phyloP scores from a whole-genome alignment of 306 rosid genomes.

The Castanea mollissima region DNA sequence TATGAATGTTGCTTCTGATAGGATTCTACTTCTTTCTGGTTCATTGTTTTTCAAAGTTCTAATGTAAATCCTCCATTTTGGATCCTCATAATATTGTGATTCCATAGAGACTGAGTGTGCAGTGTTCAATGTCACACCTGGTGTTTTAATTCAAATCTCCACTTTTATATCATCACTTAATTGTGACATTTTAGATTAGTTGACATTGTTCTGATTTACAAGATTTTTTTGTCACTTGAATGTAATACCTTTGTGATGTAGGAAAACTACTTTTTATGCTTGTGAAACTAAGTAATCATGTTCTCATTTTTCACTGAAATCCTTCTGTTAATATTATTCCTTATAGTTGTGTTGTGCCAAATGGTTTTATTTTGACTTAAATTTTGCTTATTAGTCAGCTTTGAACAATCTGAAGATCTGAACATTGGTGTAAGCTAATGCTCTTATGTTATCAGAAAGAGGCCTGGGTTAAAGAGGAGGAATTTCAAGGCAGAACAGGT shows the following conservation, averaged over 20 bases:
- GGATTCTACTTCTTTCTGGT: neutral
- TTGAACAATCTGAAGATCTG: neutral
- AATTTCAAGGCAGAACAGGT: neutral
- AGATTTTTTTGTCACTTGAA: no score
- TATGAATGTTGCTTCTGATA: neutral
- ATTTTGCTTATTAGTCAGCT: neutral
- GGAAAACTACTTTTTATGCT: no score
- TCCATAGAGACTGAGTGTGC: no score
- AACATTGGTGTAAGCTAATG: neutral
- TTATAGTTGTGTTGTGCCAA: neutral
- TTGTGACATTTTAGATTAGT: no score
- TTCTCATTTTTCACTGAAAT: neutral
- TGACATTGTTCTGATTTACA: no score
- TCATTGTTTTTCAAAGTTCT: constrained; percentile 44
- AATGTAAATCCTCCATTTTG: constrained; percentile 39
- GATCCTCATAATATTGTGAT: no score
- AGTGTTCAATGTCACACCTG: no score
- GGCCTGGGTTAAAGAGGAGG: neutral
- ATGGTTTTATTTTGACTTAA: neutral
- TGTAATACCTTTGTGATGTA: no score
- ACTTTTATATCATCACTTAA: no score
- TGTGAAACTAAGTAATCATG: constrained; percentile 14
- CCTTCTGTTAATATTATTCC: neutral
- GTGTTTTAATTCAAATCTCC: no score
- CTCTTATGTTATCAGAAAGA: neutral